Evolutionary conservation across 2,329 filamentous ascomycete species (phyloP).

Genomic region (Beauveria australis): DNA sequence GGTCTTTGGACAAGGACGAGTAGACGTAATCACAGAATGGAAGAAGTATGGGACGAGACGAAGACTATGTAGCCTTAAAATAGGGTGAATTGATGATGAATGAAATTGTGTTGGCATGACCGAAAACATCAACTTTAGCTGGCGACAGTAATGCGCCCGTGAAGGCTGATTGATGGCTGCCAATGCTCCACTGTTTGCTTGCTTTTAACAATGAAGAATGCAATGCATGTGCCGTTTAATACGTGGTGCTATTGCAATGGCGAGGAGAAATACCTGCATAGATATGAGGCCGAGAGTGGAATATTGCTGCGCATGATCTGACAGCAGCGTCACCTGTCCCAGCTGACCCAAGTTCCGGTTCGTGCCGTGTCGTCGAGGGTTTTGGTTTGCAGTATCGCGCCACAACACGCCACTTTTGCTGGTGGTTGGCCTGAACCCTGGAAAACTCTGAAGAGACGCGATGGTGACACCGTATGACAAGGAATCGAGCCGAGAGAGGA

Average conservation of each 20-base stretch:
- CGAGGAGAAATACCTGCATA: neutral
- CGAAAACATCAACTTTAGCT: too few species aligned
- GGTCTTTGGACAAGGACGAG: neutral
- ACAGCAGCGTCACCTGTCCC: neutral
- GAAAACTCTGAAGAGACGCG: too few species aligned
- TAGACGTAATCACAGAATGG: neutral
- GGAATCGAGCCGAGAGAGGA: neutral
- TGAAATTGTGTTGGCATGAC: neutral
- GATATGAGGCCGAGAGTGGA: neutral
- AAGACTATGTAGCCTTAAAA: conserved; percentile 4
- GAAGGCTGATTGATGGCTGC: neutral
- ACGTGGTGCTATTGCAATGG: neutral
- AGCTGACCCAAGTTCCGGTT: neutral
- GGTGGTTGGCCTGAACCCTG: neutral
- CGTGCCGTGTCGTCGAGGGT: neutral
- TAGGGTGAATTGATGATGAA: conserved; percentile 8
- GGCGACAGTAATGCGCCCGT: neutral
- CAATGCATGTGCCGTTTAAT: neutral
- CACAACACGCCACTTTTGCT: conserved; percentile 2
- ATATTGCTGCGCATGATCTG: neutral
- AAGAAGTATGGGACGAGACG: neutral
- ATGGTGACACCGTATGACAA: neutral
- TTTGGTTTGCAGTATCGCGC: neutral
- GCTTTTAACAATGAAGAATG: too few species aligned
- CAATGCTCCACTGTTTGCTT: neutral